phyloP scores from a whole-genome alignment of 768 basidiomycete species.

The Mycena indigotica region DNA sequence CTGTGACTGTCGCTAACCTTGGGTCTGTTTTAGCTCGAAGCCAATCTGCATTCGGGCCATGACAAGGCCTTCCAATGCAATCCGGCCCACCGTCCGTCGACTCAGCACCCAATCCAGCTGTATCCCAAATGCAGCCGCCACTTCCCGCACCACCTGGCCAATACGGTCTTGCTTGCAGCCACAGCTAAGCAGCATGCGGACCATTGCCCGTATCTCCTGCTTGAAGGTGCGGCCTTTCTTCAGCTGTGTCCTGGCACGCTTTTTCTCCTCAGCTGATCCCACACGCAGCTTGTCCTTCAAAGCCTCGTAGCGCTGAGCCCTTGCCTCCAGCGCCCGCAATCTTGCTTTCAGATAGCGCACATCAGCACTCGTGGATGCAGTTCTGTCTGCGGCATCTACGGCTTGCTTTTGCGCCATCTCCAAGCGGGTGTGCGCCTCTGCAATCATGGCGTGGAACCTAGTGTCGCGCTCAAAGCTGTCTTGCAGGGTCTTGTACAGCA shows the following conservation, averaged over 20 bases:
- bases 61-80: constrained; percentile 12
- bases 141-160: constrained; percentile 11
- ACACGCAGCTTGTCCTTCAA: background rate
- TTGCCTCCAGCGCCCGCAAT: background rate
- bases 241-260: background rate
- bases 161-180: constrained; percentile 16
- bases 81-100: constrained; percentile 4
- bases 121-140: constrained; percentile 10
- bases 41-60: constrained; percentile 6
- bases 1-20: background rate
- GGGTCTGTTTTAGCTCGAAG: background rate
- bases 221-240: constrained; percentile 15
- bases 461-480: background rate
- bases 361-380: background rate
- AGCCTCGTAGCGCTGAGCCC: background rate
- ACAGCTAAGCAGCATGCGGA: constrained; percentile 9
- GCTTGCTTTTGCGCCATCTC: background rate
- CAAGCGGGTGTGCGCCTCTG: background rate
- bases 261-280: background rate
- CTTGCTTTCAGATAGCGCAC: background rate
- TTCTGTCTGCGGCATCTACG: background rate
- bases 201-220: constrained; percentile 9
- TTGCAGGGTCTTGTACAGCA: background rate
- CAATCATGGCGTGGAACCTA: background rate
- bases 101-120: constrained; percentile 11